A percentile compares a stretch with the other conserved stretches of the same genome.
These are phyloP conservation scores for Ceratocystis eucalypticola DNA, from an alignment of 2,329 filamentous ascomycete genomes.

Conservation along the genomic window DNA sequence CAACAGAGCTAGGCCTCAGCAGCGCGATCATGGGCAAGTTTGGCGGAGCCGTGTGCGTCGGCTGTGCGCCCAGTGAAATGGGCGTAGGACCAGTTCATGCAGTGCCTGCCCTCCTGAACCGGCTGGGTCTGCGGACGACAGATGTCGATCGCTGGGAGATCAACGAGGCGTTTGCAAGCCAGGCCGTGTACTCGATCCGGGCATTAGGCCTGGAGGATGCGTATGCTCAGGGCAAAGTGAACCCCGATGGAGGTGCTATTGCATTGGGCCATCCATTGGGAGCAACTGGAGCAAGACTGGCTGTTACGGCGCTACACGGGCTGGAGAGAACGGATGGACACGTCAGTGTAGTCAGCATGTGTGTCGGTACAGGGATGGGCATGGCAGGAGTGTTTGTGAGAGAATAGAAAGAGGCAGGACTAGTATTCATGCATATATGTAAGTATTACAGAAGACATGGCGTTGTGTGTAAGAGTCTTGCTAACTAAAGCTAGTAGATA, in stretches of 20 bases:
- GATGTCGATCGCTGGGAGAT: constrained; percentile 86
- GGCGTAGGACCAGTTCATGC: constrained; percentile 77
- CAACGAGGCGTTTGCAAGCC: constrained; percentile 67
- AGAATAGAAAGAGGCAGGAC: constrained; percentile 31
- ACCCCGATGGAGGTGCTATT: constrained; percentile 86
- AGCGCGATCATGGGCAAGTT: constrained; percentile 68
- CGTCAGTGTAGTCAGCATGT: constrained; percentile 84
- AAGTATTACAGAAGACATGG: no score
- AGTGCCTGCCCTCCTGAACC: constrained; percentile 65
- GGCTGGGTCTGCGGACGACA: constrained; percentile 48
- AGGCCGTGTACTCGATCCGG: constrained; percentile 57
- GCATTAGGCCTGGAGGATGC: constrained; percentile 51
- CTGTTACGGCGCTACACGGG: constrained; percentile 55
- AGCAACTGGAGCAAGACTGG: constrained; percentile 71
- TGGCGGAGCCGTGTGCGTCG: constrained; percentile 59
- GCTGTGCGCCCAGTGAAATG: constrained; percentile 86
- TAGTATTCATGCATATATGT: no score
- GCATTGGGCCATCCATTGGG: constrained; percentile 87
- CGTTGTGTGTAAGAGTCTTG: no score
- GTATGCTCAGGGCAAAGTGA: constrained; percentile 43
- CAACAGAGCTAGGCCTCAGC: constrained; percentile 52
- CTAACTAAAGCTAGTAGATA: no score
- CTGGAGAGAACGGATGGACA: constrained; percentile 56
- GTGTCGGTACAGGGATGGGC: constrained; percentile 69
- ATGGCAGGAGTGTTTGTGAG: constrained; percentile 56